Conservation (phyloP, 768 basidiomycete species). For the Agaricus subrufescens region DNA sequence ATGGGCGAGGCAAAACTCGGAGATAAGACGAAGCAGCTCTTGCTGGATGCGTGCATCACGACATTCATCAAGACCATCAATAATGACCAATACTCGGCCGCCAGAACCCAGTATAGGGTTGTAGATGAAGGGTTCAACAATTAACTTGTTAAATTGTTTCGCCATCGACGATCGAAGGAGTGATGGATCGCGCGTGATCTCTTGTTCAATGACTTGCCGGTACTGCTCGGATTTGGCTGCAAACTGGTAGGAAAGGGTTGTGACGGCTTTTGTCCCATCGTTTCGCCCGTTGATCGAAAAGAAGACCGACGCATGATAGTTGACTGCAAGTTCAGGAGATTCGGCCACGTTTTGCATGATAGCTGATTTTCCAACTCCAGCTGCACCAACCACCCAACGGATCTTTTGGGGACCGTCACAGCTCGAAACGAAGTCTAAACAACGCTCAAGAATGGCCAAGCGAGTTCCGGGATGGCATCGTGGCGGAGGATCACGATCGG, state of each 20-base stretch:
- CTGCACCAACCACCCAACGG: conserved; percentile 20
- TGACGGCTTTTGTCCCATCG: conserved; percentile 10
- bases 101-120: not conserved
- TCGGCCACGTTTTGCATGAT: conserved; percentile 27
- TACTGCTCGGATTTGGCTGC: conserved; percentile 3
- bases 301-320: conserved; percentile 17
- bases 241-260: conserved; percentile 19
- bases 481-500: conserved; percentile 13
- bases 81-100: not conserved
- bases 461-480: conserved; percentile 18
- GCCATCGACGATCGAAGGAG: not conserved
- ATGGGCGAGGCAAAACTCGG: not conserved
- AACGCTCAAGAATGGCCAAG: not conserved
- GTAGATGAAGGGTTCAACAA: conserved; percentile 10
- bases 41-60: not conserved
- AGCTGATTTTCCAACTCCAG: conserved; percentile 23
- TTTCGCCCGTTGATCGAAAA: conserved; percentile 12
- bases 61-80: conserved; percentile 20
- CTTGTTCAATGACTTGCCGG: conserved; percentile 1
- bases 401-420: not conserved
- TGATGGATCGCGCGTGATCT: not conserved
- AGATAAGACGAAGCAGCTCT: conserved; percentile 11
- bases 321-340: not conserved
- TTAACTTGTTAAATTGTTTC: conserved; percentile 10
- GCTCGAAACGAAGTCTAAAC: not conserved